phyloP scores from a whole-genome alignment of 2,329 filamentous ascomycete genomes.

The Xylaria sp. region DNA sequence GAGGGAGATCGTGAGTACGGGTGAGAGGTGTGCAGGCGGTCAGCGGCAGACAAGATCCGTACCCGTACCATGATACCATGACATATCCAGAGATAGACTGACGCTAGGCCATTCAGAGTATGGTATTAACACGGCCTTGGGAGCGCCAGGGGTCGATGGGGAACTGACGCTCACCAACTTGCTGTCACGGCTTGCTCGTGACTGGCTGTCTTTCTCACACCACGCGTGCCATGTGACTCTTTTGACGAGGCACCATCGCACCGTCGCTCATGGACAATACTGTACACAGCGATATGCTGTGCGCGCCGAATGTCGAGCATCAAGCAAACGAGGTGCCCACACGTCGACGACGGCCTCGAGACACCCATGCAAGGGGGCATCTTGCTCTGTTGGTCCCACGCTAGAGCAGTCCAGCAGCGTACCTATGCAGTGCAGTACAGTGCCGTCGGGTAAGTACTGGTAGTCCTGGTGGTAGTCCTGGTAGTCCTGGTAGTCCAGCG shows the following conservation, averaged over 20 bases:
- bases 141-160: not conserved
- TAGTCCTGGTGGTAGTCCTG: no score
- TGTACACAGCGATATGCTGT: constrained; percentile 7
- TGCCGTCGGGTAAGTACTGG: no score
- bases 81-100: constrained; percentile 7
- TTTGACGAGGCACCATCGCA: not conserved
- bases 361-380: constrained; percentile 7
- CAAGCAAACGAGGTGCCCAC: constrained; percentile 8
- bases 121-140: not conserved
- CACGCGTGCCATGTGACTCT: constrained; percentile 1
- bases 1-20: constrained; percentile 8
- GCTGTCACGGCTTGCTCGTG: not conserved
- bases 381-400: not conserved
- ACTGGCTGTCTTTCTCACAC: not conserved
- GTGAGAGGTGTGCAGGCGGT: constrained; percentile 17
- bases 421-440: no score
- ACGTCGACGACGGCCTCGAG: not conserved
- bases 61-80: no score
- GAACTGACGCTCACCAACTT: not conserved
- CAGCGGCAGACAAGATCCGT: constrained; percentile 16
- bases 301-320: not conserved
- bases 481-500: no score
- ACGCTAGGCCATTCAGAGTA: constrained; percentile 21
- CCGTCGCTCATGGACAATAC: not conserved
- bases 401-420: not conserved